Percentiles rank a stretch among this genome's conserved stretches.
phyloP scores from a whole-genome alignment of 805 yeast species.

The Candida coquimbonensis region DNA sequence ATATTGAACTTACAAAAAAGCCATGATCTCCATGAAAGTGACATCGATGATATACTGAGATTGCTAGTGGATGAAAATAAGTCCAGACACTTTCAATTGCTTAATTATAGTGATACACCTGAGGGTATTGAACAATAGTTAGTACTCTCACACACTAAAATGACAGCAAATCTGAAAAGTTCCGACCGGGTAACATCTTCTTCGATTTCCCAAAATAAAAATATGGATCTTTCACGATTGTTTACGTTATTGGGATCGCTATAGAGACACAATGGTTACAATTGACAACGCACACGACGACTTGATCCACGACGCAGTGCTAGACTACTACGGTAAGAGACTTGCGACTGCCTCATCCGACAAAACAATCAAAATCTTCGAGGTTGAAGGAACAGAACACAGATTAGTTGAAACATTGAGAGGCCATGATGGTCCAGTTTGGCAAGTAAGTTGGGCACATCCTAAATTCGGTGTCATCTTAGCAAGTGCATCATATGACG shows the following conservation, averaged over 20 bases:
- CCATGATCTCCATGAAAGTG: background rate
- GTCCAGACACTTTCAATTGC: no score
- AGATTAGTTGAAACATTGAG: conserved; percentile 74
- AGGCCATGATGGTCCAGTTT: conserved; percentile 97
- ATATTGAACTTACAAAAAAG: background rate
- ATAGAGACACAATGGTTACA: conserved; percentile 45
- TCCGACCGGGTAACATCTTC: no score
- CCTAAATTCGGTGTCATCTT: conserved; percentile 94
- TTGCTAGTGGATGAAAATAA: no score
- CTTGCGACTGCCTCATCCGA: conserved; percentile 96
- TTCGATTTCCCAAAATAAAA: no score
- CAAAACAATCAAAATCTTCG: conserved; percentile 90
- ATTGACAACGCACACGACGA: conserved; percentile 90
- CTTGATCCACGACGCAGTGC: conserved; percentile 91
- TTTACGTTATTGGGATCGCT: no score
- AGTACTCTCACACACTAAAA: no score
- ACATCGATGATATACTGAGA: no score
- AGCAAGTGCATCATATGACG: conserved; percentile 94
- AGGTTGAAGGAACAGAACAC: conserved; percentile 80
- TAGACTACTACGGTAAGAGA: conserved; percentile 94
- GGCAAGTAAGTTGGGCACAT: conserved; percentile 99
- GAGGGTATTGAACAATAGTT: no score
- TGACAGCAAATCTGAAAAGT: background rate
- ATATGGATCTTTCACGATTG: no score
- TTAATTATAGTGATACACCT: no score